Conservation (phyloP, 1,284 basidiomycete species). For the Puccinia polysora region DNA sequence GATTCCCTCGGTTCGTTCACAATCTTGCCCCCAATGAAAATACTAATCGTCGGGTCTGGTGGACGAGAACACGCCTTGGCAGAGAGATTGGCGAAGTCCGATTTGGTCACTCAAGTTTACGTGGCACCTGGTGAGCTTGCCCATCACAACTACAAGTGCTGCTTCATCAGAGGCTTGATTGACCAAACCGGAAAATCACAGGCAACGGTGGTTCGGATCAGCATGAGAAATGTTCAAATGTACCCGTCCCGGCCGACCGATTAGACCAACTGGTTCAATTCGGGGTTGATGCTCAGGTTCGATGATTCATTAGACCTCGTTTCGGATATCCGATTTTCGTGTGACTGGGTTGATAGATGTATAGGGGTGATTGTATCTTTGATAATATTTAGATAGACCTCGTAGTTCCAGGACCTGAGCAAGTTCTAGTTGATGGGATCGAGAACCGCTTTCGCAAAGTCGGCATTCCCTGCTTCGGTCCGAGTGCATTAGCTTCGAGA, state of each 20-base stretch:
- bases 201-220: constrained; percentile 40
- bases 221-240: constrained; percentile 31
- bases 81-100: constrained; percentile 80
- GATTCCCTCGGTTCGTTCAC: no score
- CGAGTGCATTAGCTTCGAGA: constrained; percentile 76
- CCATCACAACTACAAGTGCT: constrained; percentile 59
- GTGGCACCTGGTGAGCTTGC: constrained; percentile 70
- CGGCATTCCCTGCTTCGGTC: constrained; percentile 93
- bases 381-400: constrained; percentile 65
- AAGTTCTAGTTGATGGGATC: constrained; percentile 94
- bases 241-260: not conserved
- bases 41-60: constrained; percentile 83
- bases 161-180: not conserved
- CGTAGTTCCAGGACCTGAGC: constrained; percentile 90
- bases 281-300: not conserved
- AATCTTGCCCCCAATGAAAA: no score
- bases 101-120: constrained; percentile 73
- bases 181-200: not conserved
- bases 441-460: constrained; percentile 75
- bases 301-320: not conserved
- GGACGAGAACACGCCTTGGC: constrained; percentile 93
- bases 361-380: not conserved
- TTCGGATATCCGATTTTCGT: not conserved
- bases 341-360: not conserved
- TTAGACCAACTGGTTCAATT: constrained; percentile 23